These are phyloP conservation scores for Tolypocladium pustulatum DNA, from an alignment of 2,329 filamentous ascomycete species.

Conservation along the genomic window DNA sequence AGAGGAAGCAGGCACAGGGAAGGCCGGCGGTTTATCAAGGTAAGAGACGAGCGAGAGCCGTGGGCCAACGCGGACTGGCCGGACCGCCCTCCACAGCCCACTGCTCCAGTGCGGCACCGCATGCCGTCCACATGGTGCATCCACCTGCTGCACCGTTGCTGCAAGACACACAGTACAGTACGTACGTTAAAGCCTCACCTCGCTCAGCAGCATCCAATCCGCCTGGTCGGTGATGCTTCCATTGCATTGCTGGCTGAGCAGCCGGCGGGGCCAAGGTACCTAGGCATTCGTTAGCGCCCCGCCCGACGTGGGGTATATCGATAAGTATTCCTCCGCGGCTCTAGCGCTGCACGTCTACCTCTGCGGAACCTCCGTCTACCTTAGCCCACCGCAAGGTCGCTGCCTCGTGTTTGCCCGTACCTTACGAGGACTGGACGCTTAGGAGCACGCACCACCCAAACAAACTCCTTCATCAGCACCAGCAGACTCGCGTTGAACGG, in stretches of 20 bases:
- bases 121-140: not conserved
- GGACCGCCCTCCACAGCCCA: not conserved
- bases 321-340: conserved; percentile 1
- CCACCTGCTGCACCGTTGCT: not conserved
- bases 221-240: not conserved
- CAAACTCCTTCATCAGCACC: not conserved
- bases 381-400: no score
- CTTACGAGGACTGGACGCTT: no score
- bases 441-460: not conserved
- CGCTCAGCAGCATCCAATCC: not conserved
- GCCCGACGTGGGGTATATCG: conserved; percentile 7
- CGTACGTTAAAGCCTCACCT: not conserved
- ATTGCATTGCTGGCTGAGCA: no score
- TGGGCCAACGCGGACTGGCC: not conserved
- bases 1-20: not conserved
- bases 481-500: not conserved
- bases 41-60: not conserved
- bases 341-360: not conserved
- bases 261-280: no score
- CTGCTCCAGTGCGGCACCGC: not conserved
- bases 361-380: not conserved
- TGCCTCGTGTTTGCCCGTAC: not conserved
- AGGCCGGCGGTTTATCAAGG: not conserved
- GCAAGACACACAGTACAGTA: no score
- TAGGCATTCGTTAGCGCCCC: not conserved